Evolutionary conservation across 2,329 filamentous ascomycete species (phyloP).

Genomic region (Colletotrichum theobromicola): DNA sequence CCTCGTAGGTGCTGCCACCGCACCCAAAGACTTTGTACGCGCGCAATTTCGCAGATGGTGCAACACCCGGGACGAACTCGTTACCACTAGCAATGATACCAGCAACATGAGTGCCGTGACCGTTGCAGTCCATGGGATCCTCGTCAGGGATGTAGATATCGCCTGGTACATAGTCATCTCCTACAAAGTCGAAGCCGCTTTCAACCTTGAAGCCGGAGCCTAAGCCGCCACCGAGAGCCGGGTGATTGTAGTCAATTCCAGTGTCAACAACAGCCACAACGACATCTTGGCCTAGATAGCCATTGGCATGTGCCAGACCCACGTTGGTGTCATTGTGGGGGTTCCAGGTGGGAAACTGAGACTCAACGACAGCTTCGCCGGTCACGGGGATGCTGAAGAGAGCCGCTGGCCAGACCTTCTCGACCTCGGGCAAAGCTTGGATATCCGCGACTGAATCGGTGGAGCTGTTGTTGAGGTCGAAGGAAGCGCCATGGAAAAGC

Average conservation of each 20-base stretch:
- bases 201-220: constrained; percentile 52
- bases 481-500: constrained; percentile 14
- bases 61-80: constrained; percentile 42
- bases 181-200: constrained; percentile 35
- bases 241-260: constrained; percentile 55
- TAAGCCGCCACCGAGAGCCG: constrained; percentile 57
- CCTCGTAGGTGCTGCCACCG: constrained; percentile 20
- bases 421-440: neutral
- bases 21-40: constrained; percentile 43
- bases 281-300: neutral
- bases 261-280: constrained; percentile 30
- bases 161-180: constrained; percentile 26
- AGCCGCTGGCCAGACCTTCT: neutral
- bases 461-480: neutral
- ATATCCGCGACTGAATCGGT: neutral
- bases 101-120: neutral
- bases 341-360: neutral
- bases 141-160: constrained; percentile 35
- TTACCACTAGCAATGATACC: constrained; percentile 25
- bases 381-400: neutral
- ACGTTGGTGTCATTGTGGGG: constrained; percentile 8
- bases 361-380: neutral
- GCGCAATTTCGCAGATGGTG: constrained; percentile 43
- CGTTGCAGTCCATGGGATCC: constrained; percentile 44
- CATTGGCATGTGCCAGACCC: neutral